Evolutionary conservation across 805 yeast genomes (phyloP).

Genomic region (Yarrowia porcina): DNA sequence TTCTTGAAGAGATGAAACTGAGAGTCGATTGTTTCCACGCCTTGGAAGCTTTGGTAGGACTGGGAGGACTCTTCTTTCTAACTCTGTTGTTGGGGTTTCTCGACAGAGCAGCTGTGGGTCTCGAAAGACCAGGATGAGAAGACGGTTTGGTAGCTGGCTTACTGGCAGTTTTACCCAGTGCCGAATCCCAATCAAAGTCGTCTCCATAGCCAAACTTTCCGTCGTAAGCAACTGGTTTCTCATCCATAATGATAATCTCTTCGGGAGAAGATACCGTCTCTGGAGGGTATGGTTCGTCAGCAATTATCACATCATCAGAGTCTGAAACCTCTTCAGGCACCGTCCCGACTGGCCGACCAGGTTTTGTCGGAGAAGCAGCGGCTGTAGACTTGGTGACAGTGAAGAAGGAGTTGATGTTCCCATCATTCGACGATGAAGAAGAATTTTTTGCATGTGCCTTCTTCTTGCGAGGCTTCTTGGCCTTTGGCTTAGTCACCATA

Average conservation of each 20-base stretch:
- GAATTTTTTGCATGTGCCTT: neutral
- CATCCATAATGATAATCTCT: neutral
- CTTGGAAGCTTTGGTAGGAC: neutral
- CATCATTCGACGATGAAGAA: neutral
- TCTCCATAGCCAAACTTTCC: conserved; percentile 8
- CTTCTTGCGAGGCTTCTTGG: neutral
- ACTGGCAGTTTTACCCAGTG: neutral
- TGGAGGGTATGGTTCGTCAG: neutral
- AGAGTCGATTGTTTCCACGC: conserved; percentile 12
- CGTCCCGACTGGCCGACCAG: neutral
- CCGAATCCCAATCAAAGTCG: conserved; percentile 7
- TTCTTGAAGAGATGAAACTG: neutral
- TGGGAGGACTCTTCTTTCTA: neutral
- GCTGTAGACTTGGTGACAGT: neutral
- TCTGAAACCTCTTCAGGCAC: neutral
- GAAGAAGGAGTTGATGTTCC: neutral
- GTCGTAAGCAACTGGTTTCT: neutral
- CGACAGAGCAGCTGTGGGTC: neutral
- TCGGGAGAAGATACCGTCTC: neutral
- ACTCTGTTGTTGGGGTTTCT: neutral
- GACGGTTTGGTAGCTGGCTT: neutral
- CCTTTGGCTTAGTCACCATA: neutral
- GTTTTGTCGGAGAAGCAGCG: neutral
- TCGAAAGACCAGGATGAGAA: neutral
- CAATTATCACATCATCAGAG: neutral